Conservation (phyloP, 345 rosid genomes). For the Citropsis articulata region DNA sequence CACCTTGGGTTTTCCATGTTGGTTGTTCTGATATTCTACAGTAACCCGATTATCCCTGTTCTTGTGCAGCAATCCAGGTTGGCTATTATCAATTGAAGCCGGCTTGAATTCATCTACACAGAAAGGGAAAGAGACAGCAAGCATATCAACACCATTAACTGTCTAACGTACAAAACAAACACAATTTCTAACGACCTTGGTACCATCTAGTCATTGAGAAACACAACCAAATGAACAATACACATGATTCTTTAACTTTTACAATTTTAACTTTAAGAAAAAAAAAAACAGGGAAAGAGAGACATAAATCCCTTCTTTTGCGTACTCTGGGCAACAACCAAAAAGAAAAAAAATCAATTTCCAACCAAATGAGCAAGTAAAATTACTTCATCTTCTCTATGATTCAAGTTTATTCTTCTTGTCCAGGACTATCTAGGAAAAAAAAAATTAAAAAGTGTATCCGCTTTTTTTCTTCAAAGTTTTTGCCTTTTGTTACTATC, state of each 20-base stretch:
- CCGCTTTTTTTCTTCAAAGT: background rate
- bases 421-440: background rate
- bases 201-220: background rate
- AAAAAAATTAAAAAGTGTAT: background rate
- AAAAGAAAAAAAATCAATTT: background rate
- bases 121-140: background rate
- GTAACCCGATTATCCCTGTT: conserved; percentile 62
- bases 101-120: conserved; percentile 80
- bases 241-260: background rate
- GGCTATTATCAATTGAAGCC: conserved; percentile 64
- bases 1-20: conserved; percentile 63
- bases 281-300: background rate
- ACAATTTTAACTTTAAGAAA: background rate
- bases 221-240: background rate
- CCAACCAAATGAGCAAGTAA: background rate
- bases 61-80: conserved; percentile 59
- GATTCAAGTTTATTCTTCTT: background rate
- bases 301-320: background rate
- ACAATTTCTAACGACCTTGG: background rate
- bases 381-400: background rate
- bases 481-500: background rate
- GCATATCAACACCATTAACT: background rate
- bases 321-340: background rate
- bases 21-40: conserved; percentile 78
- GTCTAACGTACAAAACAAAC: background rate